Conservation (phyloP, 2,329 filamentous ascomycete species). For the Colletotrichum lupini region DNA sequence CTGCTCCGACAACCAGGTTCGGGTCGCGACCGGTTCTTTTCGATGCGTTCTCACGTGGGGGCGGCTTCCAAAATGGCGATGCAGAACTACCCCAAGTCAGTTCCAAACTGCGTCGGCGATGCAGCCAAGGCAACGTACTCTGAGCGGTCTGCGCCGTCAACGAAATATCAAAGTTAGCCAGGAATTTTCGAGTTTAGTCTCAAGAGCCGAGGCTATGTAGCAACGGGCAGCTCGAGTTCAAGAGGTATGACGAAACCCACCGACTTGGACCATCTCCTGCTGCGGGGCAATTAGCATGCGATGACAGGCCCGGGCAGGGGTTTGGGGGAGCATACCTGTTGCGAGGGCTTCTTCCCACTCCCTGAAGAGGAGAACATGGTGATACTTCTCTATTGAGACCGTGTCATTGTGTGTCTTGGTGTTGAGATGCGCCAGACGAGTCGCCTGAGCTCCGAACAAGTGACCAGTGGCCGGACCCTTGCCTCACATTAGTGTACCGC, state of each 20-base stretch:
- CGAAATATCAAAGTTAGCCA: conserved; percentile 37
- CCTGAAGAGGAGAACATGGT: conserved; percentile 74
- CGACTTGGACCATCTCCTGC: conserved; percentile 99
- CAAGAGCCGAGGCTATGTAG: conserved; percentile 12
- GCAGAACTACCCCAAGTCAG: conserved; percentile 68
- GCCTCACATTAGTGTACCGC: conserved; percentile 34
- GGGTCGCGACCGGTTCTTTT: conserved; percentile 70
- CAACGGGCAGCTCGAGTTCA: conserved; percentile 11
- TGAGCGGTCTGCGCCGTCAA: conserved; percentile 62
- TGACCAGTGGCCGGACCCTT: conserved; percentile 36
- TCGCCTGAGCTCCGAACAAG: conserved; percentile 34
- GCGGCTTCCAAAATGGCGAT: conserved; percentile 88
- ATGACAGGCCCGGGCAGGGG: conserved; percentile 11
- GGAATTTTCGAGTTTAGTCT: neutral
- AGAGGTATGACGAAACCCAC: conserved; percentile 64
- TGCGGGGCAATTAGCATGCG: conserved; percentile 50
- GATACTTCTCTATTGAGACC: conserved; percentile 38
- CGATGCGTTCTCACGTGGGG: conserved; percentile 62
- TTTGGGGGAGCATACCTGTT: conserved; percentile 68
- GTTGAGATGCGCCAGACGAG: conserved; percentile 34
- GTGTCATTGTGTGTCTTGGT: conserved; percentile 31
- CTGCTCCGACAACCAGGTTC: conserved; percentile 86
- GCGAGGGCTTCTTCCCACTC: conserved; percentile 75
- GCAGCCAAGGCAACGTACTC: conserved; percentile 61
- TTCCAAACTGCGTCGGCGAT: conserved; percentile 44